Conservation (phyloP, 176 grass and related monocot genomes). For the Saccharum officinarum region DNA sequence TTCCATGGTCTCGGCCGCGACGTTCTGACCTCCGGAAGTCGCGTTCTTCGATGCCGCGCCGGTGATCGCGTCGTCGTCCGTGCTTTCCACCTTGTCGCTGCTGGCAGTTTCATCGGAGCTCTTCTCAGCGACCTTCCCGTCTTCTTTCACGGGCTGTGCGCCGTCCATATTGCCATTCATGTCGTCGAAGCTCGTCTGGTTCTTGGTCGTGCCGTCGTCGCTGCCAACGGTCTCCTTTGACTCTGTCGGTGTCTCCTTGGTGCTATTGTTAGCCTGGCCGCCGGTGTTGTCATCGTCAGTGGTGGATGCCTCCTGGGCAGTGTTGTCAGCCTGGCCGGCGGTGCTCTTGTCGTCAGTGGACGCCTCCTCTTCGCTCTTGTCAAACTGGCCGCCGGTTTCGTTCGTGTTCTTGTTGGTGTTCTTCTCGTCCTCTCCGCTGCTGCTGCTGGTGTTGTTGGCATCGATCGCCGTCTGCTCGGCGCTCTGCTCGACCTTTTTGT, state of each 20-base stretch:
- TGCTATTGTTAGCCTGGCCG: not conserved
- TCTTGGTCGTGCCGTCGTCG: slow-evolving; percentile 6
- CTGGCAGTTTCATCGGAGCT: not conserved
- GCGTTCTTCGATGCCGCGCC: slow-evolving; percentile 10
- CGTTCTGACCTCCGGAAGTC: not conserved
- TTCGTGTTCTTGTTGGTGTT: slow-evolving; percentile 10
- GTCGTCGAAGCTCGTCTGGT: slow-evolving; percentile 37
- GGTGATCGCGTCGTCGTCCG: slow-evolving; percentile 13
- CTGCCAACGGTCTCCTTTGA: not conserved
- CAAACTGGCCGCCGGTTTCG: slow-evolving; percentile 6
- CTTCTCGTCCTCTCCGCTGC: not conserved
- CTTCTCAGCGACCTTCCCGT: not conserved
- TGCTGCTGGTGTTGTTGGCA: not conserved
- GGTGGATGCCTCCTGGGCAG: not conserved
- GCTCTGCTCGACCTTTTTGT: slow-evolving; percentile 38
- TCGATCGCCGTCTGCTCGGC: not conserved
- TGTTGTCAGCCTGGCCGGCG: not conserved
- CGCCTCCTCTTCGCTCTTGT: not conserved
- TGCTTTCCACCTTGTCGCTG: not conserved
- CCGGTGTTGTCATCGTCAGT: not conserved
- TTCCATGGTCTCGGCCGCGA: not conserved
- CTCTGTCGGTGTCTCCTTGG: not conserved
- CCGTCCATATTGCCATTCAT: slow-evolving; percentile 20
- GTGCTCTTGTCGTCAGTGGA: not conserved
- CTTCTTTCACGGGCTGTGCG: slow-evolving; percentile 24